phyloP scores from a whole-genome alignment of 176 grass and related monocot species.

The Oryza longistaminata region DNA sequence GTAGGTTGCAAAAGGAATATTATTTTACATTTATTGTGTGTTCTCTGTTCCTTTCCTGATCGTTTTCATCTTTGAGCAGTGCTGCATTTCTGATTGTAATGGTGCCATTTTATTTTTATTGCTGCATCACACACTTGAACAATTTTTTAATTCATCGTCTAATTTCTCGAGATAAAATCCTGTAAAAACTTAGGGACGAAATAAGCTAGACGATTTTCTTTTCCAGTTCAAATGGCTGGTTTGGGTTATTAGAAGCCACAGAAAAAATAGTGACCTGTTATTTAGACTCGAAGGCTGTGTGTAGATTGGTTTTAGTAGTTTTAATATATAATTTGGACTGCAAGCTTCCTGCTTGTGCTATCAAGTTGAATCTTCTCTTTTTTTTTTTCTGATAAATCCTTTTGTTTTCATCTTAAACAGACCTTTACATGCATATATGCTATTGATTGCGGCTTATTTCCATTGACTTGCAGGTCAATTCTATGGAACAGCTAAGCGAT shows the following conservation, averaged over 20 bases:
- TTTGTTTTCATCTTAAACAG: conserved; percentile 8
- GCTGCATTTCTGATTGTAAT: background rate
- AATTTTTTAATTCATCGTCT: background rate
- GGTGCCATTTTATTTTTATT: background rate
- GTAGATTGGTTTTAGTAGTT: conserved; percentile 19
- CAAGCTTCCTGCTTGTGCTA: background rate
- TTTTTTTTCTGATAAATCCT: background rate
- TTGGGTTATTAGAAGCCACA: background rate
- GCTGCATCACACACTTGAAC: background rate
- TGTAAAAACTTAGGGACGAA: conserved; percentile 1
- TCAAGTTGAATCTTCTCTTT: conserved; percentile 22
- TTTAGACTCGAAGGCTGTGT: background rate
- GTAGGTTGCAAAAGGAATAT: background rate
- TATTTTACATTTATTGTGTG: background rate
- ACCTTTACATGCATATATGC: conserved; percentile 26
- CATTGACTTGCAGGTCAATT: conserved; percentile 61
- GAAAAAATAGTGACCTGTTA: background rate
- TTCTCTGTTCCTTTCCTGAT: background rate
- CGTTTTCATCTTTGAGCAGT: background rate
- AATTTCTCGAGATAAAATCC: conserved; percentile 5
- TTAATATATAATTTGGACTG: background rate
- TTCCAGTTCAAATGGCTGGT: background rate
- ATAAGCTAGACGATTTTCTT: background rate
- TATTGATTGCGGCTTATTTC: conserved; percentile 38
- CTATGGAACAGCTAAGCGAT: conserved; percentile 86